Percentiles rank a stretch among this genome's conserved stretches.
These are phyloP conservation scores for Curvularia verruculosa DNA, from an alignment of 2,329 filamentous ascomycete genomes.

Conservation along the genomic window DNA sequence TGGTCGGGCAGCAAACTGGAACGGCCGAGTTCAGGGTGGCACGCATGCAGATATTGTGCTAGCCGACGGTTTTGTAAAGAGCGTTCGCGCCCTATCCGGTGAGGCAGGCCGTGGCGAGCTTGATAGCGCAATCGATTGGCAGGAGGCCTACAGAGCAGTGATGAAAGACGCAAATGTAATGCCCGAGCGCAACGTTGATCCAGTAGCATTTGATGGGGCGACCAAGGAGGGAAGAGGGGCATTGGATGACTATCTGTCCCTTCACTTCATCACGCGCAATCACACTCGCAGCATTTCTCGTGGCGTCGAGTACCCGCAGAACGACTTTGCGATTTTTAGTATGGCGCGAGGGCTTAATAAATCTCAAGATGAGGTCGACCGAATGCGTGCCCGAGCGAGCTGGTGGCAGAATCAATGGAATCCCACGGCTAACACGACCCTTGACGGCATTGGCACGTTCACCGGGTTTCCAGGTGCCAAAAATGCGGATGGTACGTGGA, in stretches of 20 bases:
- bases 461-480: conserved; percentile 49
- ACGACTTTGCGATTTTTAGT: conserved; percentile 71
- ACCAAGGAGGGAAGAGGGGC: conserved; percentile 73
- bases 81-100: conserved; percentile 5
- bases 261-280: conserved; percentile 69
- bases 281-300: conserved; percentile 68
- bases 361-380: conserved; percentile 60
- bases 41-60: no score
- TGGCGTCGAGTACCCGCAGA: conserved; percentile 70
- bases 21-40: no score
- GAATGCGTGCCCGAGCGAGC: conserved; percentile 63
- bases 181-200: conserved; percentile 65
- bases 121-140: conserved; percentile 66
- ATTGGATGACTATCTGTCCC: conserved; percentile 69
- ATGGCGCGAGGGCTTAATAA: conserved; percentile 66
- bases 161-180: conserved; percentile 69
- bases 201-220: conserved; percentile 61
- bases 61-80: no score
- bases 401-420: conserved; percentile 80
- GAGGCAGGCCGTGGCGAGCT: conserved; percentile 5
- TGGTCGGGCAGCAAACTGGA: no score
- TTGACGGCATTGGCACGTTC: conserved; percentile 66
- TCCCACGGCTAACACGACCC: conserved; percentile 65
- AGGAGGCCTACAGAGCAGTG: conserved; percentile 60
- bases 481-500: no score